Percentiles rank a stretch among this genome's conserved stretches.
Conservation (phyloP, 306 rosid species). For the Bauhinia variegata region DNA sequence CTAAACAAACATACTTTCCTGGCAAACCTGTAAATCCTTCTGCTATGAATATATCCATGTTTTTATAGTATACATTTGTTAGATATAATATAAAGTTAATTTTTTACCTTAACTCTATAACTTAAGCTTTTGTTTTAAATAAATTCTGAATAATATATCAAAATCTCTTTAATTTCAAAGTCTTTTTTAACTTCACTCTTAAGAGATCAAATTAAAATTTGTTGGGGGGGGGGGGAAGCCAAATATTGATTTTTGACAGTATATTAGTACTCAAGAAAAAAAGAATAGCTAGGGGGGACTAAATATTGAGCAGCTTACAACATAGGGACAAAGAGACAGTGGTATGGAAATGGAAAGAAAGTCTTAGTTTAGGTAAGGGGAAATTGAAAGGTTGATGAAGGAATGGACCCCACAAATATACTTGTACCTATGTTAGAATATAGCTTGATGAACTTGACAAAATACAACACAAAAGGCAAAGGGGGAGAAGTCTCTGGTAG, state of each 20-base stretch:
- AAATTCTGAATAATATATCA: too few relatives aligned
- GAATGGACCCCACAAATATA: conserved; percentile 43
- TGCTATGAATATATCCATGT: too few relatives aligned
- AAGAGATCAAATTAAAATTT: too few relatives aligned
- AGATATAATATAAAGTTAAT: too few relatives aligned
- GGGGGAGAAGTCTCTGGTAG: conserved; percentile 31
- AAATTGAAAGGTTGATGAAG: conserved; percentile 49
- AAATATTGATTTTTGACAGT: background rate
- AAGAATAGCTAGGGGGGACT: conserved; percentile 3
- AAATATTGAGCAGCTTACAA: conserved; percentile 21
- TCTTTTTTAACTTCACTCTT: too few relatives aligned
- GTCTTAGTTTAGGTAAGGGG: conserved; percentile 77
- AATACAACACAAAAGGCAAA: background rate
- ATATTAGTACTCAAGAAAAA: background rate
- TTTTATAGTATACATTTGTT: too few relatives aligned
- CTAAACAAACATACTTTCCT: too few relatives aligned
- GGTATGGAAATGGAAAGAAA: conserved; percentile 44
- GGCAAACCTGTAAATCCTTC: too few relatives aligned
- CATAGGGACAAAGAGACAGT: conserved; percentile 45
- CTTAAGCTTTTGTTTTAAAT: too few relatives aligned
- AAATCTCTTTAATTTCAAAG: too few relatives aligned
- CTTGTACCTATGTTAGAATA: conserved; percentile 22
- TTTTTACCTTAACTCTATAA: too few relatives aligned
- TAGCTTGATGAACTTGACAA: conserved; percentile 25
- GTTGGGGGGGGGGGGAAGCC: too few relatives aligned